Evolutionary conservation across 2,329 filamentous ascomycete species (phyloP).

Genomic region (Magnaporthiopsis incrustans): DNA sequence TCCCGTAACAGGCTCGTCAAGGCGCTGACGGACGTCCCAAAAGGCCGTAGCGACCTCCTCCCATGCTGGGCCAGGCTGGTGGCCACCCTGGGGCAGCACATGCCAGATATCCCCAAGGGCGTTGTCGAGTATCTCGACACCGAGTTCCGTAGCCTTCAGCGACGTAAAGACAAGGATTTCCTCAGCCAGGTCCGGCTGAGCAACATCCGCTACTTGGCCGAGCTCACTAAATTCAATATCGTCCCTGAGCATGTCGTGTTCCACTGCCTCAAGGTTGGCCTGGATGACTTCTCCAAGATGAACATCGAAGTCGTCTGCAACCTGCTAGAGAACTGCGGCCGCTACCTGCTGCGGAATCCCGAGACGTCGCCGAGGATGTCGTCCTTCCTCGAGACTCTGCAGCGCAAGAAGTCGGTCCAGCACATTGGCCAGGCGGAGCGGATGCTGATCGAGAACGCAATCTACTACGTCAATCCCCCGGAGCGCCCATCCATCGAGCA

Average conservation of each 20-base stretch:
- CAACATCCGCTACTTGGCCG: constrained; percentile 95
- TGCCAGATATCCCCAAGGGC: constrained; percentile 88
- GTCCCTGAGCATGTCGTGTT: constrained; percentile 98
- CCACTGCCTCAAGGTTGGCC: constrained; percentile 92
- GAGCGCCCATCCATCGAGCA: constrained; percentile 90
- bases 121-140: constrained; percentile 89
- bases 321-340: constrained; percentile 89
- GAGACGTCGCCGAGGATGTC: constrained; percentile 90
- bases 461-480: constrained; percentile 96
- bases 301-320: constrained; percentile 99
- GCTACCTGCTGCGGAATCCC: constrained; percentile 84
- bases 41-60: constrained; percentile 83
- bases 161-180: constrained; percentile 96
- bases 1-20: constrained; percentile 92
- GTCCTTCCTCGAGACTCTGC: constrained; percentile 87
- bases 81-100: constrained; percentile 86
- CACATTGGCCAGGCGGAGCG: constrained; percentile 93
- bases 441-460: constrained; percentile 96
- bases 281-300: constrained; percentile 97
- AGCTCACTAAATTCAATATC: constrained; percentile 95
- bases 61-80: constrained; percentile 89
- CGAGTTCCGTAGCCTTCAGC: constrained; percentile 92
- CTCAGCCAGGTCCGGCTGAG: constrained; percentile 85
- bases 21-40: constrained; percentile 87
- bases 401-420: constrained; percentile 91